phyloP scores from a whole-genome alignment of 2,329 filamentous ascomycete species.

The Scytalidium lignicola region DNA sequence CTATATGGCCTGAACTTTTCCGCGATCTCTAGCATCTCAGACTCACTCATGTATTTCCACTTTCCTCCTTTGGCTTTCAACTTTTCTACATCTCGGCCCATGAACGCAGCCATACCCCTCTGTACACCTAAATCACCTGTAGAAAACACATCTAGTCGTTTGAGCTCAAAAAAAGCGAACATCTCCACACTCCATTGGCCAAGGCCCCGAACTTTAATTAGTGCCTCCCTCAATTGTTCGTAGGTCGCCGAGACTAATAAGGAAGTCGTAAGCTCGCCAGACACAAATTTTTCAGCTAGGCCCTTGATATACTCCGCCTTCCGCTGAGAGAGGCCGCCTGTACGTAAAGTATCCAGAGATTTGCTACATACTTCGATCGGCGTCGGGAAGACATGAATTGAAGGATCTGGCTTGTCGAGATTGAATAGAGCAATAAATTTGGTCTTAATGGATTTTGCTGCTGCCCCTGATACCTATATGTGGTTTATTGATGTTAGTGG shows the following conservation, averaged over 20 bases:
- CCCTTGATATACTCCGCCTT: conserved; percentile 95
- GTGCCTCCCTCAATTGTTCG: conserved; percentile 75
- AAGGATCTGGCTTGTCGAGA: conserved; percentile 28
- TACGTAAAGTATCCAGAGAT: conserved; percentile 66
- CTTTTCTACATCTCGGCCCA: conserved; percentile 77
- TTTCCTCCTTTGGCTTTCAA: conserved; percentile 78
- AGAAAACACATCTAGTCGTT: conserved; percentile 89
- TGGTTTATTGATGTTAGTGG: no score
- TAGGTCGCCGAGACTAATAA: conserved; percentile 77
- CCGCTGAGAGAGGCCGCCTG: conserved; percentile 83
- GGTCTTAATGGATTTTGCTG: conserved; percentile 80
- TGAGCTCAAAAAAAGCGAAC: conserved; percentile 95
- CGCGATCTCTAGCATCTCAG: conserved; percentile 81
- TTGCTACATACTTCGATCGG: conserved; percentile 66
- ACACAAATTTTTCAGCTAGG: conserved; percentile 73
- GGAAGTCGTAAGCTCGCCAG: conserved; percentile 67
- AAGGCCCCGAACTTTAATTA: conserved; percentile 81
- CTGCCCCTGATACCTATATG: conserved; percentile 76
- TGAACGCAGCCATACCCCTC: conserved; percentile 84
- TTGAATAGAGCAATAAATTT: conserved; percentile 76
- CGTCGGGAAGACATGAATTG: conserved; percentile 56
- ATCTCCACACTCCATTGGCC: conserved; percentile 94
- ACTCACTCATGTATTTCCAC: conserved; percentile 97
- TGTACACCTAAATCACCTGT: conserved; percentile 91
- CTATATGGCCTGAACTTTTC: conserved; percentile 78